A percentile compares a stretch with the other conserved stretches of the same genome.
These are phyloP conservation scores for Rosellinia necatrix DNA, from an alignment of 2,329 filamentous ascomycete genomes.

Conservation along the genomic window DNA sequence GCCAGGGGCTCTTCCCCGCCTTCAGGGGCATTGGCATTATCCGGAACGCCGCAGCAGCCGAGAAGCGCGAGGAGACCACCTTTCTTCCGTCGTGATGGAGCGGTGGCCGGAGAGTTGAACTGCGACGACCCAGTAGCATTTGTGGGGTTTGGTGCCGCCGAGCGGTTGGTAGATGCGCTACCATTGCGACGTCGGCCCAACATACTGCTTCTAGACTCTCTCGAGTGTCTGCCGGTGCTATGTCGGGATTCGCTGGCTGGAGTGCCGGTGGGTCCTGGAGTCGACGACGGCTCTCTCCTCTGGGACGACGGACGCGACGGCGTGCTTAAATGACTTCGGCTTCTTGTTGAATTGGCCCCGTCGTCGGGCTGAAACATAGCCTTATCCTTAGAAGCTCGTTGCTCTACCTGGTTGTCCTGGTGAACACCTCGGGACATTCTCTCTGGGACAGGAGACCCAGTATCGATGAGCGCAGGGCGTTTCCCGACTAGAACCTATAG, in stretches of 20 bases:
- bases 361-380: constrained; percentile 33
- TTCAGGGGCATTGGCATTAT: constrained; percentile 59
- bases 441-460: neutral
- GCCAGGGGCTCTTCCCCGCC: constrained; percentile 58
- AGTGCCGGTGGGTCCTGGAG: constrained; percentile 63
- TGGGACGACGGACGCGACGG: constrained; percentile 67
- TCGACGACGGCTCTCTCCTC: constrained; percentile 62
- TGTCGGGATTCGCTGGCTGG: constrained; percentile 64
- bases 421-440: constrained; percentile 39
- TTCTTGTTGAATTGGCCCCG: constrained; percentile 37
- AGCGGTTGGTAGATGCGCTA: constrained; percentile 69
- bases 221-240: constrained; percentile 67
- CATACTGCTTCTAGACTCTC: constrained; percentile 68
- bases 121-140: constrained; percentile 55
- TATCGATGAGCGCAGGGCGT: constrained; percentile 20
- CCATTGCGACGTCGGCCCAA: constrained; percentile 67
- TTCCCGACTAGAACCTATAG: constrained; percentile 18
- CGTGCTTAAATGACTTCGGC: constrained; percentile 59
- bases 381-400: constrained; percentile 36
- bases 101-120: constrained; percentile 55
- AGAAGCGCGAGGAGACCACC: constrained; percentile 64
- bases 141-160: constrained; percentile 57
- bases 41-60: constrained; percentile 69
- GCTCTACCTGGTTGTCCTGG: constrained; percentile 35
- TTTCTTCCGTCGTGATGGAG: constrained; percentile 56